Percentiles rank a stretch among this genome's conserved stretches.
These are phyloP conservation scores for Polyporus arcularius DNA, from an alignment of 768 basidiomycete genomes.

Conservation along the genomic window DNA sequence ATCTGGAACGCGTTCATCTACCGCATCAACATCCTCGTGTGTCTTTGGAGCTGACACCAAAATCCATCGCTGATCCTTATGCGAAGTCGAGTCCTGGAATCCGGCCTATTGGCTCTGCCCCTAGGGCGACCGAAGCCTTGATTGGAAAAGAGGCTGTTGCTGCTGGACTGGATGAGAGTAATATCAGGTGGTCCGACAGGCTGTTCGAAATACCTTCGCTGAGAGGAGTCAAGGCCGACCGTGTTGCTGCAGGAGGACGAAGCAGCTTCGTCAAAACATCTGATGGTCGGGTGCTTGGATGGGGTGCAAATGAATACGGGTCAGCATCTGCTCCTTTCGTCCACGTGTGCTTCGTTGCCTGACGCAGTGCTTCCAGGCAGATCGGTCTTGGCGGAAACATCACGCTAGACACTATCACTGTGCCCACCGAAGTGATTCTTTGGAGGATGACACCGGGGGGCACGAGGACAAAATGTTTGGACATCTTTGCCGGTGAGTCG, in stretches of 20 bases:
- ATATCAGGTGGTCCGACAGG: slow-evolving; percentile 64
- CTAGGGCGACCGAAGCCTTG: slow-evolving; percentile 23
- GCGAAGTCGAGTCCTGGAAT: slow-evolving; percentile 45
- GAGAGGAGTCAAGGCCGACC: slow-evolving; percentile 58
- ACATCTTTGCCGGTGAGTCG: slow-evolving; percentile 61
- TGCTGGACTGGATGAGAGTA: slow-evolving; percentile 35
- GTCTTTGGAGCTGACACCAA: slow-evolving; percentile 58
- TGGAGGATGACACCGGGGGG: slow-evolving; percentile 55
- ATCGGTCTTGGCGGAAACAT: slow-evolving; percentile 73
- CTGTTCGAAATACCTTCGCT: slow-evolving; percentile 81
- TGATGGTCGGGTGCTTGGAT: slow-evolving; percentile 76
- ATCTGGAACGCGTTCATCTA: slow-evolving; percentile 21
- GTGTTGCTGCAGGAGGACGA: slow-evolving; percentile 71
- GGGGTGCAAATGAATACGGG: slow-evolving; percentile 91
- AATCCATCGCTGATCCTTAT: slow-evolving; percentile 52
- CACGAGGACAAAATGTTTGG: slow-evolving; percentile 59
- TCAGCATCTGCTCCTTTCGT: slow-evolving; percentile 31
- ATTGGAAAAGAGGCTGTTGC: slow-evolving; percentile 26
- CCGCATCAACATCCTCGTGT: slow-evolving; percentile 34
- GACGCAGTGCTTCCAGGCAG: slow-evolving; percentile 51
- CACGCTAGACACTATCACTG: slow-evolving; percentile 65
- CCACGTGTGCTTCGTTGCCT: background rate
- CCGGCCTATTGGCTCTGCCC: slow-evolving; percentile 31
- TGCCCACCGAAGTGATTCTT: slow-evolving; percentile 84
- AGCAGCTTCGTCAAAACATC: slow-evolving; percentile 73